A percentile compares a stretch with the other conserved stretches of the same genome.
phyloP scores from a whole-genome alignment of 495 filamentous ascomycete genomes.

The Hypoxylon subgilvum region DNA sequence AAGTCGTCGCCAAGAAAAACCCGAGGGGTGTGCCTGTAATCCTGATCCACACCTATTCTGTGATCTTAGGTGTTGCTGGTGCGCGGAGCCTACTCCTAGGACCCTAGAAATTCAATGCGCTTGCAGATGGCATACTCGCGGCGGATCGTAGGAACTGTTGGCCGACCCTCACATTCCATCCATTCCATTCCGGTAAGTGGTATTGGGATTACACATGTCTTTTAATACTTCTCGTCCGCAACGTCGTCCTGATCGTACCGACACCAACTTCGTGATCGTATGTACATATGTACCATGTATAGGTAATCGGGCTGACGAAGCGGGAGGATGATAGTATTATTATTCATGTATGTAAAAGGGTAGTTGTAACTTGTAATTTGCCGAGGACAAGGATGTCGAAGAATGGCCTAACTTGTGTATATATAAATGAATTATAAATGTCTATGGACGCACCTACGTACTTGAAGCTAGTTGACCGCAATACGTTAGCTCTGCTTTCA shows the following conservation, averaged over 20 bases:
- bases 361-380: too few relatives aligned
- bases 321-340: too few relatives aligned
- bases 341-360: too few relatives aligned
- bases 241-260: conserved; percentile 12
- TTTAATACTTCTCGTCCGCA: conserved; percentile 25
- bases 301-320: too few relatives aligned
- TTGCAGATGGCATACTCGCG: conserved; percentile 19
- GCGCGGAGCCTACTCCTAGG: conserved; percentile 17
- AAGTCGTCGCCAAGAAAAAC: conserved; percentile 27
- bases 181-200: conserved; percentile 31
- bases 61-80: conserved; percentile 36
- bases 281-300: too few relatives aligned
- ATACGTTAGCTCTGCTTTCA: too few relatives aligned
- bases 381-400: too few relatives aligned
- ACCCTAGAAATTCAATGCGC: conserved; percentile 25
- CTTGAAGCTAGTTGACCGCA: too few relatives aligned
- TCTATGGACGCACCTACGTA: too few relatives aligned
- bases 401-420: too few relatives aligned
- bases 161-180: conserved; percentile 19
- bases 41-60: conserved; percentile 7
- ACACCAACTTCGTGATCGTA: neutral
- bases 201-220: neutral
- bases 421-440: too few relatives aligned
- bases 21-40: conserved; percentile 28
- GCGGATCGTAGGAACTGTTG: conserved; percentile 22